Percentiles rank a stretch among this genome's conserved stretches.
phyloP scores from a whole-genome alignment of 1,284 basidiomycete species.

The Inonotus obliquus region DNA sequence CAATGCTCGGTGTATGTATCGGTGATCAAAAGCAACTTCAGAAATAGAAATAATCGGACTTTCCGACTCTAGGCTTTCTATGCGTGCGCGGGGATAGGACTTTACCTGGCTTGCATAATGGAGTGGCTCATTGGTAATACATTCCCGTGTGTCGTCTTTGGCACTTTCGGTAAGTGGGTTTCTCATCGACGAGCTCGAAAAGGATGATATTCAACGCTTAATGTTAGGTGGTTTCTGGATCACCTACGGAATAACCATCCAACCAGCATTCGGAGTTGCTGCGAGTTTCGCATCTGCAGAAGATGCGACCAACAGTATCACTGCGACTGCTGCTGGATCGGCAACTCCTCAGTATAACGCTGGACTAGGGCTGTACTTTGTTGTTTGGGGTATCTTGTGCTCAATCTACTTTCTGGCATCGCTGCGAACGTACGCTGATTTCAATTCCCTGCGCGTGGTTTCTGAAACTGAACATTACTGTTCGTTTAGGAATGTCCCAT shows the following conservation, averaged over 20 bases:
- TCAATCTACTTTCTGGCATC: conserved; percentile 20
- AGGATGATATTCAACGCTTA: background rate
- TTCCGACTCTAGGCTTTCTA: conserved; percentile 19
- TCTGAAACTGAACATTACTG: background rate
- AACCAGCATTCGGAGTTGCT: conserved; percentile 20
- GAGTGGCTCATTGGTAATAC: conserved; percentile 23
- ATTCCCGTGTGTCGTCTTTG: conserved; percentile 23
- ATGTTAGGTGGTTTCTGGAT: conserved; percentile 23
- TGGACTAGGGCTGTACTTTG: conserved; percentile 22
- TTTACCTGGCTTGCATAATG: conserved; percentile 21
- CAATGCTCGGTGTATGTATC: conserved; percentile 20
- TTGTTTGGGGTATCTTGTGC: conserved; percentile 21
- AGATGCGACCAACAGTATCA: conserved; percentile 19
- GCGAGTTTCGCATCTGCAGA: conserved; percentile 21
- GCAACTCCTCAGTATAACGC: conserved; percentile 20
- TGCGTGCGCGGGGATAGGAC: conserved; percentile 21
- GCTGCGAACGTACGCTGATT: conserved; percentile 19
- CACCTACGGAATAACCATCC: conserved; percentile 20
- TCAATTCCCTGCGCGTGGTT: background rate
- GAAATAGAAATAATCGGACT: background rate
- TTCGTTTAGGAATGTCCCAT: conserved; percentile 19
- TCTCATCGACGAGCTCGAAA: background rate
- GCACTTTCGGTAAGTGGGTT: conserved; percentile 21
- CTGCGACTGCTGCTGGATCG: conserved; percentile 19
- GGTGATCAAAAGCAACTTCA: background rate